Conservation (phyloP, 1,284 basidiomycete species). For the Fomitopsis schrenkii region DNA sequence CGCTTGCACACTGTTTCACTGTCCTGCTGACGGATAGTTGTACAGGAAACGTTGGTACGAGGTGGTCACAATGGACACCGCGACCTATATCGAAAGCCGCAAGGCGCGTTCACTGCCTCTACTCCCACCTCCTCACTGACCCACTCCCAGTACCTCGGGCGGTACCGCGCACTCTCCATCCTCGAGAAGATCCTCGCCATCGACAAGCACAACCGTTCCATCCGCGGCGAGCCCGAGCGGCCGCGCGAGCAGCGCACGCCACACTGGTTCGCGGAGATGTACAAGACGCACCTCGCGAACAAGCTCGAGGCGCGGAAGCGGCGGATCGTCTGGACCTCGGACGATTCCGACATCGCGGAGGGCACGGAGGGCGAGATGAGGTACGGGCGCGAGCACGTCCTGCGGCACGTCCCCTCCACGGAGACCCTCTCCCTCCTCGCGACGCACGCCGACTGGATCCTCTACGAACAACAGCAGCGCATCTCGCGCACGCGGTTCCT, state of each 20-base stretch:
- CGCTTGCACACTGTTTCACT: not conserved
- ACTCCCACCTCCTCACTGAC: not conserved
- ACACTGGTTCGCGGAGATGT: conserved; percentile 41
- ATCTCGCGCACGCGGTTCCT: conserved; percentile 26
- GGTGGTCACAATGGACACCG: conserved; percentile 39
- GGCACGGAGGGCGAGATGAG: conserved; percentile 19
- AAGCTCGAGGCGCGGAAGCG: conserved; percentile 23
- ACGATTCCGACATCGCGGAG: conserved; percentile 31
- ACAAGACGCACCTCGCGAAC: conserved; percentile 28
- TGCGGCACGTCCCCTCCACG: conserved; percentile 39
- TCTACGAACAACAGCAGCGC: conserved; percentile 35
- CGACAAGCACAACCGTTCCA: conserved; percentile 20
- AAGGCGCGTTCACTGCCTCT: conserved; percentile 18
- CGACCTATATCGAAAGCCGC: conserved; percentile 38
- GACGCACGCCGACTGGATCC: conserved; percentile 47
- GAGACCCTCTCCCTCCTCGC: conserved; percentile 44
- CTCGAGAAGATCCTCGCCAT: conserved; percentile 27
- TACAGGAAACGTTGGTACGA: conserved; percentile 34
- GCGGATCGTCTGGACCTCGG: conserved; percentile 29
- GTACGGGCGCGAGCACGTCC: conserved; percentile 12
- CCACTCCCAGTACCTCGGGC: conserved; percentile 35
- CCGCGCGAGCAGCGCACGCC: conserved; percentile 37
- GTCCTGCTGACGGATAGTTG: not conserved
- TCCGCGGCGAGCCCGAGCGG: conserved; percentile 9
- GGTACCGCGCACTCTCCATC: conserved; percentile 20